Evolutionary conservation across 83 land plant genomes (phyloP), one percentile per base, ranked within the genome.

Genomic region (Picea mariana): DNA sequence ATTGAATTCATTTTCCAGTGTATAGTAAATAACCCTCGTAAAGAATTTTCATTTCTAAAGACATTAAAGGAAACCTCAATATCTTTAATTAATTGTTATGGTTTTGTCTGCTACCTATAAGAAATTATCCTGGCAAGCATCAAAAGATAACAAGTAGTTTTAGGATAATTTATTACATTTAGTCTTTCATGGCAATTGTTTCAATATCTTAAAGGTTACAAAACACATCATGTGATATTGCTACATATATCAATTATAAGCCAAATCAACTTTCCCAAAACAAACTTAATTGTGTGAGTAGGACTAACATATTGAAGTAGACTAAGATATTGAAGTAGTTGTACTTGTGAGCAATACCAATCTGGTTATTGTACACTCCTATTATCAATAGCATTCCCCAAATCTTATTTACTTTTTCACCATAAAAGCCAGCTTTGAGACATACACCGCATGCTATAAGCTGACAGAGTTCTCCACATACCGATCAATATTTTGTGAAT

Each of bases 211-310:
- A 6, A 71, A 71, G 20, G 40, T 34, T n/a, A 71, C 47, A 6
- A 71, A 40, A 18, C 44, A 71, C 7, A 9, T 49, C 42, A 16
- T 38, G 20, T 6, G 17, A 40, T 71, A 71, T 42, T 6, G 26
- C 2, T 34, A 40, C n/a, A 17, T 40, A 34, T 71, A 34, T 71
- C 12, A 44, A 42, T 18, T 20, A 2, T 49, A 44, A 72, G 23
- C 76, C 24, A 44, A 72, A 72, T 72, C 76, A 72, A 11, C 15
- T 72, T 72, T 44, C 18, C 44, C 76, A 72, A 72, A 16, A 72
- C 44, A 20, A 31, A 40, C 21, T 72, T 49, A 49, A 49, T 72
- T 20, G 23, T 72, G 76, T 40, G 15, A 72, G 24, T 18, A 72
- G 76, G 13, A 42, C 42, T 49, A 49, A 49, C 0, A 49, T 49